These are phyloP conservation scores for Bathelium albidoporum DNA, from an alignment of 495 filamentous ascomycete genomes.

Conservation along the genomic window DNA sequence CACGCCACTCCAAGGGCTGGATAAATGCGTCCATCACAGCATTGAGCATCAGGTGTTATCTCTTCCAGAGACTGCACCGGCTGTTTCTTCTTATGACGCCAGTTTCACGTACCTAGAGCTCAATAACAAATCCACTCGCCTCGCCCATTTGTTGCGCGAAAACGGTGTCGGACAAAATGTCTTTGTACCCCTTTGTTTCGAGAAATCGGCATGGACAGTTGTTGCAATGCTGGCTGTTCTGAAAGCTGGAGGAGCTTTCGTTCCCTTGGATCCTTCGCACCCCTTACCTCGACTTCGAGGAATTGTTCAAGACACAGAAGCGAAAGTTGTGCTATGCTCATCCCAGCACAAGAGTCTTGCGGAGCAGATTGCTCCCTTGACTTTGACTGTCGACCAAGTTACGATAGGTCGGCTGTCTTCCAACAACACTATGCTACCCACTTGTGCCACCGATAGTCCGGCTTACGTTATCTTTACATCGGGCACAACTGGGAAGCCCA, in stretches of 20 bases:
- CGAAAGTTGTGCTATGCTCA: constrained; percentile 18
- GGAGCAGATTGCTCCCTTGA: constrained; percentile 14
- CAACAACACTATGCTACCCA: not conserved
- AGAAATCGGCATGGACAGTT: constrained; percentile 38
- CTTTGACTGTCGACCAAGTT: constrained; percentile 6
- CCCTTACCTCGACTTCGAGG: constrained; percentile 15
- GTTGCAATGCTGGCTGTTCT: constrained; percentile 32
- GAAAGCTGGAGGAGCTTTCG: constrained; percentile 22
- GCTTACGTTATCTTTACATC: constrained; percentile 40
- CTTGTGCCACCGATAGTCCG: constrained; percentile 12
- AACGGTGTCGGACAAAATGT: constrained; percentile 21
- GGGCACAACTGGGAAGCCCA: constrained; percentile 62
- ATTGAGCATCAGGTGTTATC: constrained; percentile 31
- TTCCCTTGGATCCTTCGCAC: constrained; percentile 16
- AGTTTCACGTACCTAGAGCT: constrained; percentile 42
- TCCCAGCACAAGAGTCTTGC: constrained; percentile 15
- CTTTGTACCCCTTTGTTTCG: constrained; percentile 35
- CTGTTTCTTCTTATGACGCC: constrained; percentile 41
- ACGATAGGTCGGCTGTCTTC: not conserved
- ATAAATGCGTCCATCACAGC: constrained; percentile 37
- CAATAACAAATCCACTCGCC: constrained; percentile 34
- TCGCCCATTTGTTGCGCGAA: constrained; percentile 29
- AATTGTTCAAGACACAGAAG: constrained; percentile 16
- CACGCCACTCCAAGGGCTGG: constrained; percentile 25
- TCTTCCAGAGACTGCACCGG: constrained; percentile 29